These are phyloP conservation scores for Blastomyces percursus DNA, from an alignment of 2,329 filamentous ascomycete species.

Conservation along the genomic window DNA sequence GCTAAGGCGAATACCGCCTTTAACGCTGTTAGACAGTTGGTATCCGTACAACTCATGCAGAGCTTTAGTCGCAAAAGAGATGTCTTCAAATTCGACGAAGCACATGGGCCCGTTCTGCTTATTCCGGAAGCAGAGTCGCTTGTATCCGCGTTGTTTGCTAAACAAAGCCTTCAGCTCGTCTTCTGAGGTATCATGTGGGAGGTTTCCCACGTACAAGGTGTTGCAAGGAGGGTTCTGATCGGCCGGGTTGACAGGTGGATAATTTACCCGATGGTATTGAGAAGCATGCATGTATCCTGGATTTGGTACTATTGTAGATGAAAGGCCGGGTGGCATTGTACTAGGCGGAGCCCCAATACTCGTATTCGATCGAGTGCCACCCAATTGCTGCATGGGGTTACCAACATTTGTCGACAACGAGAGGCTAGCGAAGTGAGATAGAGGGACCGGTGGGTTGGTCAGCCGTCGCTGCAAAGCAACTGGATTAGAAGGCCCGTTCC, in stretches of 20 bases:
- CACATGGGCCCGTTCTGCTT: constrained; percentile 97
- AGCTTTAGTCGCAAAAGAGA: constrained; percentile 82
- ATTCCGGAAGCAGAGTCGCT: constrained; percentile 84
- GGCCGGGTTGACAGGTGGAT: constrained; percentile 82
- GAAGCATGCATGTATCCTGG: constrained; percentile 46
- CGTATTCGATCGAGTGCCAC: constrained; percentile 39
- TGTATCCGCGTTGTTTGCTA: constrained; percentile 87
- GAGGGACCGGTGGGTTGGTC: constrained; percentile 61
- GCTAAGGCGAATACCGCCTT: constrained; percentile 87
- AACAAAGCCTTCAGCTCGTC: constrained; percentile 93
- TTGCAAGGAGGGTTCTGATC: constrained; percentile 98
- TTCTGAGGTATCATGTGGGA: constrained; percentile 84
- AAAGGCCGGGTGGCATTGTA: constrained; percentile 47
- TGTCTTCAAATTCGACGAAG: constrained; percentile 95
- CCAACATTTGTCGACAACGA: constrained; percentile 58
- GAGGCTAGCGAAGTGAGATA: constrained; percentile 56
- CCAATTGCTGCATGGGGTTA: constrained; percentile 45
- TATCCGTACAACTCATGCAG: constrained; percentile 82
- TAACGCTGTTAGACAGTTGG: constrained; percentile 78
- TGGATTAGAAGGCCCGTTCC: constrained; percentile 48
- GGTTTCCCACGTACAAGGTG: constrained; percentile 93
- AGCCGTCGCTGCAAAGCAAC: constrained; percentile 46
- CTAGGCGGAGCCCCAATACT: constrained; percentile 42
- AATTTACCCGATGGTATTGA: constrained; percentile 54
- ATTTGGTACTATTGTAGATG: constrained; percentile 31